phyloP scores from a whole-genome alignment of 2,329 filamentous ascomycete species.

The Pseudocercospora cruenta region DNA sequence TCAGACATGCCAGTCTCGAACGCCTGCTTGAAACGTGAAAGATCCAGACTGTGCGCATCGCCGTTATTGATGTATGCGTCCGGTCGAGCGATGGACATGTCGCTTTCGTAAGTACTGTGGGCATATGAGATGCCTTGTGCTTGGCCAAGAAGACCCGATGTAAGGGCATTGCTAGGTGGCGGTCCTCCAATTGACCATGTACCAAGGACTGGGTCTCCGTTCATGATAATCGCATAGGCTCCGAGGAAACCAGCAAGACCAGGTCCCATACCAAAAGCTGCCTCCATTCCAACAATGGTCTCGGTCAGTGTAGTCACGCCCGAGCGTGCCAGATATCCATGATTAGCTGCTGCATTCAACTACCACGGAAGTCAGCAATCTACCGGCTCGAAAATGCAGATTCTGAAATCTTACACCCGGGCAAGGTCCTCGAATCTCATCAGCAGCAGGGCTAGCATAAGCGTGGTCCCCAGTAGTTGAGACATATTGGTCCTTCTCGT shows the following conservation, averaged over 20 bases:
- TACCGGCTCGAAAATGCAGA: background rate
- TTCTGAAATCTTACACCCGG: constrained; percentile 4
- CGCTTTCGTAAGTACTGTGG: constrained; percentile 42
- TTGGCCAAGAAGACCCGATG: constrained; percentile 25
- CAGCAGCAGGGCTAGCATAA: constrained; percentile 11
- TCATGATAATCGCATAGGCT: constrained; percentile 35
- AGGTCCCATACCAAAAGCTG: constrained; percentile 18
- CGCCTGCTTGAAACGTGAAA: constrained; percentile 25
- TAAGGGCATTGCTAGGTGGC: constrained; percentile 17
- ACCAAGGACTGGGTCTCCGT: constrained; percentile 18
- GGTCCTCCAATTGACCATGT: constrained; percentile 38
- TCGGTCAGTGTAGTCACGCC: constrained; percentile 21
- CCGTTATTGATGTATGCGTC: constrained; percentile 32
- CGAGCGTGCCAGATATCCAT: constrained; percentile 26
- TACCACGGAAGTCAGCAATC: background rate
- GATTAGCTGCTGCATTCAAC: constrained; percentile 31
- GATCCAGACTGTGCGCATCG: constrained; percentile 31
- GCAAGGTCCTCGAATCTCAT: constrained; percentile 22
- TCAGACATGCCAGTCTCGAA: constrained; percentile 24
- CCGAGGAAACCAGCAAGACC: constrained; percentile 33
- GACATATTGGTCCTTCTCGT: constrained; percentile 19
- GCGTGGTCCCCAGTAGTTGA: constrained; percentile 19
- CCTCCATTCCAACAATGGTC: constrained; percentile 20
- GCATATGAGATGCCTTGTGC: constrained; percentile 33
- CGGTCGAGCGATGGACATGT: constrained; percentile 32